Base-by-base conservation (phyloP, 345 rosid genomes). In the Alliaria petiolata region DNA sequence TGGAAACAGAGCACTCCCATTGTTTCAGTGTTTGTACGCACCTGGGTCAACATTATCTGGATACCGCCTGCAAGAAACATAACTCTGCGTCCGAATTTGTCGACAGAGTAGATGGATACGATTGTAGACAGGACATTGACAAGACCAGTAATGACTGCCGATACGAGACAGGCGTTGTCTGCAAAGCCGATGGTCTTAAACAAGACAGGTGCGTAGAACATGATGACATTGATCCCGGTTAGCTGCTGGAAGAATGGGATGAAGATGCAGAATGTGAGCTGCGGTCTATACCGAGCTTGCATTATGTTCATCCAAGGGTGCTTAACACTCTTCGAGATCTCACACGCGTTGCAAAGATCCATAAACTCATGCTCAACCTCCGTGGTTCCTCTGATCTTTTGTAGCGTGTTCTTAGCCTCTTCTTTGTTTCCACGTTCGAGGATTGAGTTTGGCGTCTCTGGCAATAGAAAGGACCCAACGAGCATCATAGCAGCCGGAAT, bases 391-490 rank as follows among this genome's bases (percentile, higher is more conserved):
- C 83, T 79, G 28, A 82, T 75, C 49, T 35, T 79, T 28, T 67
- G 77, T 9, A 83, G 34, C 61, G 62, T 70, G 20, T 11, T 22
- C 33, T 20, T 83, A 22, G 82, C 79, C 20, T 65, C 28, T 17
- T 76, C 79, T 3, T 30, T 40, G 13, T 78, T 36, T 15, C 86
- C 84, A 51, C 81, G 79, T 64, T 78, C 86, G 4, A 83, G 45
- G 13, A 83, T 65, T 1, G 86, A 83, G 36, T 78, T 80, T 4
- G 86, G 86, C 6, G 86, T 80, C 50, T 83, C 86, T 0, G 84
- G 76, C 34, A 80, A 73, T 60, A 72, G 57, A 2, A 76, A 0
- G 0, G 76, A 43, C 30, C 82, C 82, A 0, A 80, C 2, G 0
- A 71, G 47, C 62, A 83, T 70, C 59, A 83, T 22, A 17, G 61